Conservation (phyloP, 495 filamentous ascomycete species). For the Talaromyces ruber region DNA sequence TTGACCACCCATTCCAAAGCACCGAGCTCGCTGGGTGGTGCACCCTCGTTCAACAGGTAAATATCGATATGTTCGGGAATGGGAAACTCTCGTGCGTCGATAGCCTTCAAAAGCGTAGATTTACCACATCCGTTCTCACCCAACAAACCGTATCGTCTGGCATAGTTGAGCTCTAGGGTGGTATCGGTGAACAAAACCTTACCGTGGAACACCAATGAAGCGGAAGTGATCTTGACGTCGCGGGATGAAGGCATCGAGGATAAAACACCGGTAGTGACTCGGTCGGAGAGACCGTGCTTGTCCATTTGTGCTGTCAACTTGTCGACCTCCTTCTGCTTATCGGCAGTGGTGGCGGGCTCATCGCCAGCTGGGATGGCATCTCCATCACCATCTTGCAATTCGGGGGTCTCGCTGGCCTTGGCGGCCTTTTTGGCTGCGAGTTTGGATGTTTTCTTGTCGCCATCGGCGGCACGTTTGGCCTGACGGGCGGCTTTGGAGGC, state of each 20-base stretch:
- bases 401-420: slow-evolving; percentile 51
- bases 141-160: slow-evolving; percentile 86
- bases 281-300: slow-evolving; percentile 90
- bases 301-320: slow-evolving; percentile 84
- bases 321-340: slow-evolving; percentile 73
- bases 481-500: slow-evolving; percentile 96
- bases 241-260: slow-evolving; percentile 73
- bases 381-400: slow-evolving; percentile 46
- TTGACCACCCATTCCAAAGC: slow-evolving; percentile 95
- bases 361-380: slow-evolving; percentile 49
- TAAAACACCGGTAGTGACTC: slow-evolving; percentile 96
- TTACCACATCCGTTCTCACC: slow-evolving; percentile 99
- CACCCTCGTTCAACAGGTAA: slow-evolving; percentile 96
- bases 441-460: slow-evolving; percentile 62
- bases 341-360: slow-evolving; percentile 58
- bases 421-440: slow-evolving; percentile 56
- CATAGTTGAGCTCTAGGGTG: slow-evolving; percentile 86
- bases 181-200: slow-evolving; percentile 91
- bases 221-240: slow-evolving; percentile 94
- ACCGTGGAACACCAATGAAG: slow-evolving; percentile 92
- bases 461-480: slow-evolving; percentile 82
- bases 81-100: slow-evolving; percentile 86
- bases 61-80: slow-evolving; percentile 97
- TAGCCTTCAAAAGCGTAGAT: slow-evolving; percentile 91
- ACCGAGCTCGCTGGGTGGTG: slow-evolving; percentile 79